Evolutionary conservation across 2,329 filamentous ascomycete species (phyloP).

Genomic region (Cryphonectria nitschkei): DNA sequence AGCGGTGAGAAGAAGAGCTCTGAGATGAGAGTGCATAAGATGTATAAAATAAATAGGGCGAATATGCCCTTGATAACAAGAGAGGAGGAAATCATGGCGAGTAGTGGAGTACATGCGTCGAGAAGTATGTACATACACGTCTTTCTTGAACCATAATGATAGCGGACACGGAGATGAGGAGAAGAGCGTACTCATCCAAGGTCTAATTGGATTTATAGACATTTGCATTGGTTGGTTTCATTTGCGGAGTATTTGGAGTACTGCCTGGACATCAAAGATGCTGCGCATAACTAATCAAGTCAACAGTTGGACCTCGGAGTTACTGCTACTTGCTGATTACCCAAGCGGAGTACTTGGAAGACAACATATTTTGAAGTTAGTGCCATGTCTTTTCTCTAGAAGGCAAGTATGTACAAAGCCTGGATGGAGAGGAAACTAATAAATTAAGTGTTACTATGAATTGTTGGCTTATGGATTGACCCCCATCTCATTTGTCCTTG

Average conservation of each 20-base stretch:
- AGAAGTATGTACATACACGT: not conserved
- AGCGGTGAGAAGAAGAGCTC: slow-evolving; percentile 38
- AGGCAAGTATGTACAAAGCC: too few species aligned
- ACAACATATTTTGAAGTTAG: too few species aligned
- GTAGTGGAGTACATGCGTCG: not conserved
- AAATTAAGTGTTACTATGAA: too few species aligned
- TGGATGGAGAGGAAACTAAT: too few species aligned
- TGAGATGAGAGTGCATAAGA: slow-evolving; percentile 9
- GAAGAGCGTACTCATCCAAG: not conserved
- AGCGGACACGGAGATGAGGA: not conserved
- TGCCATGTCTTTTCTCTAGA: too few species aligned
- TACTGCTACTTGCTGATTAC: not conserved
- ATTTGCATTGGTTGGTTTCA: not conserved
- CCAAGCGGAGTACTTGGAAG: too few species aligned
- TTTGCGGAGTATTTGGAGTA: not conserved
- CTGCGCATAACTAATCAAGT: not conserved
- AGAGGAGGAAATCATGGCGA: slow-evolving; percentile 4
- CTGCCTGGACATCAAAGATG: not conserved
- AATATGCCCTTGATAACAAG: not conserved
- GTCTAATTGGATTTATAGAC: not conserved
- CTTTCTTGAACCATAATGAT: not conserved
- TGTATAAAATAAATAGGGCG: not conserved
- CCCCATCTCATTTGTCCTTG: too few species aligned
- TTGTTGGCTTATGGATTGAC: too few species aligned
- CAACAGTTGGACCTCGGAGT: not conserved